Base-by-base conservation (phyloP, 2,329 filamentous ascomycete species). In the Mariannaea elegans region DNA sequence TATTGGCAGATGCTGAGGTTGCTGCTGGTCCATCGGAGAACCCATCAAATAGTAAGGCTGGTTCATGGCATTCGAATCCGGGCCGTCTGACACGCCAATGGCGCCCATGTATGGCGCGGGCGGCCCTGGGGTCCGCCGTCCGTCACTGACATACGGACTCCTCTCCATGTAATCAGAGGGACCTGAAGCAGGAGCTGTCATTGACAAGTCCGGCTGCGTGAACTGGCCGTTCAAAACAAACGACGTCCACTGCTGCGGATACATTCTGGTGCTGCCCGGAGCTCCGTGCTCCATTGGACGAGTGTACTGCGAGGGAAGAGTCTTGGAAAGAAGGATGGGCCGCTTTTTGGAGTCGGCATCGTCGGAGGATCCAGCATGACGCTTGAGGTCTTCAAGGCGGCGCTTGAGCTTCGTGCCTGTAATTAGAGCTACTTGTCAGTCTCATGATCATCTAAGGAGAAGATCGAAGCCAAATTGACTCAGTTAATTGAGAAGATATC, bases 351-450 rank as follows among this genome's bases (percentile, higher is more conserved):
- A 68, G 32, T 78, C 77, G 50, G 75, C 87, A 80, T 80, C 80
- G 46, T 81, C 80, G 60, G 73, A 75, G 51, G 76, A 78, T 44
- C 89, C 90, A 59, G 91, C 91, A 66, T 90, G 85, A 73, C 90
- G 87, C 84, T 94, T 91, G 69, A 94, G 85, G 74, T 94, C 91
- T 82, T 94, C 91, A 73, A 95, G 83, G 72, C 91, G 89, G 82
- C 90, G 90, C 90, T 95, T 94, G 71, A 94, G 89, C 87, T 94
- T 94, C 87, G 94, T 94, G 85, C 92, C 90, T 93, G 72, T 59
- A 61, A 61, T 31, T 31, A n/a, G 48, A 44, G 24, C 21, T 1
- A 14, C 12, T 44, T 61, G 60, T 69, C 39, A 67, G 62, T 68
- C 46, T 27, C 27, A n/a, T 23, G 21, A n/a, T 45, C 31, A 41